Evolutionary conservation across 2,329 filamentous ascomycete genomes (phyloP), one percentile per base, ranked within the genome.

Genomic region (Ophiostoma ips): DNA sequence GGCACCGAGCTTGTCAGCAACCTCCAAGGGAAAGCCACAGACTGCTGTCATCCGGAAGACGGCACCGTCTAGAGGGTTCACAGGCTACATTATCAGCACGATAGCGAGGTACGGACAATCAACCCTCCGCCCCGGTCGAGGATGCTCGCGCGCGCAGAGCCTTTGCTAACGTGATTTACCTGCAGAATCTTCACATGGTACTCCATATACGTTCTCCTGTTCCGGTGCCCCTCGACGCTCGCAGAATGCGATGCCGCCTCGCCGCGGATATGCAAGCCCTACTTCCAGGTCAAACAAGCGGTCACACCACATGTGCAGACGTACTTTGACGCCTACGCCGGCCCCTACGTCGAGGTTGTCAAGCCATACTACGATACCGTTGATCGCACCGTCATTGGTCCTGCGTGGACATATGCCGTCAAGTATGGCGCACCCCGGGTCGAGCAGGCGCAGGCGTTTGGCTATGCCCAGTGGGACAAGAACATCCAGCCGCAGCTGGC

Each of bases 131-230:
- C n/a, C n/a, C n/a, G n/a, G n/a, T 16, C 13, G 13, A 16, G n/a
- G n/a, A n/a, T n/a, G n/a, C n/a, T n/a, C n/a, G n/a, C 15, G 7
- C 7, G 35, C n/a, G 11, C 19, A 16, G 49, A 16, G n/a, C 3
- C 10, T 19, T n/a, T 30, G 10, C 34, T 49, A 40, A 50, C 47
- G 8, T 28, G 24, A 8, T 8, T 8, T 6, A 3, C 12, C n/a
- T 37, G n/a, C 48, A 90, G 90, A 60, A 65, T 95, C 41, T 65
- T 82, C 52, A 83, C 87, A 18, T 98, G 90, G 90, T 94, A 92
- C 63, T 75, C 81, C 34, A 80, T 96, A 56, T 65, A 88, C 54
- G 92, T 84, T 21, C 69, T 92, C 50, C 67, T 90, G 52, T 84
- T 98, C 63, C 79, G 83, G 54, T 98, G 90, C 64, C 90, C 90